Percentiles rank a stretch among this genome's conserved stretches.
Conservation (phyloP, 768 basidiomycete genomes). For the Panaeolus papilionaceus region DNA sequence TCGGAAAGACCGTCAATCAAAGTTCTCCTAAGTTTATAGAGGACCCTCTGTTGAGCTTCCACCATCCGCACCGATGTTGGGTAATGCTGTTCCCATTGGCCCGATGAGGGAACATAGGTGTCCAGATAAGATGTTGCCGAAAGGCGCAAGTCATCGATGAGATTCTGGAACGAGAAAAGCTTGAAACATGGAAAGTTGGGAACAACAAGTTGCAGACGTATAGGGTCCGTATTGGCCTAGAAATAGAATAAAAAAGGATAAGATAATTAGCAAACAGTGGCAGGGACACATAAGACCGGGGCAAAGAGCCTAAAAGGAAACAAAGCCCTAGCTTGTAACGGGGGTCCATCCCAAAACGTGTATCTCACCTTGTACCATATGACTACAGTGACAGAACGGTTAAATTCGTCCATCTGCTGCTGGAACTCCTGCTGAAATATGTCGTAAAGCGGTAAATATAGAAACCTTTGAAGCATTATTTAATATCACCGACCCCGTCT, state of each 20-base stretch:
- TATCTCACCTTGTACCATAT: conserved; percentile 70
- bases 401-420: conserved; percentile 49
- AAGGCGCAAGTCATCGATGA: conserved; percentile 63
- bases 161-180: conserved; percentile 54
- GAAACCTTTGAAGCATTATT: background rate
- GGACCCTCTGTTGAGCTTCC: conserved; percentile 61
- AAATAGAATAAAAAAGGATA: conserved; percentile 23
- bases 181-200: conserved; percentile 72
- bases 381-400: conserved; percentile 66
- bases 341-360: conserved; percentile 8
- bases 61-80: conserved; percentile 65
- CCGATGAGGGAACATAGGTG: conserved; percentile 56
- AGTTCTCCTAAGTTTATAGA: conserved; percentile 66
- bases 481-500: conserved; percentile 1
- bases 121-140: conserved; percentile 61
- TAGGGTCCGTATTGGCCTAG: conserved; percentile 58
- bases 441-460: conserved; percentile 18
- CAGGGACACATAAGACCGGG: conserved; percentile 14
- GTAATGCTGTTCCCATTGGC: conserved; percentile 74
- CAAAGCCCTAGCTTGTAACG: conserved; percentile 13
- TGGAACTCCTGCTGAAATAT: conserved; percentile 40
- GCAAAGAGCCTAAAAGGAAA: conserved; percentile 13
- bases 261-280: conserved; percentile 13
- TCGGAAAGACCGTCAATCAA: conserved; percentile 64
- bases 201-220: conserved; percentile 62